Conservation (phyloP, 441 rosid species). For the Erodium texanum region DNA sequence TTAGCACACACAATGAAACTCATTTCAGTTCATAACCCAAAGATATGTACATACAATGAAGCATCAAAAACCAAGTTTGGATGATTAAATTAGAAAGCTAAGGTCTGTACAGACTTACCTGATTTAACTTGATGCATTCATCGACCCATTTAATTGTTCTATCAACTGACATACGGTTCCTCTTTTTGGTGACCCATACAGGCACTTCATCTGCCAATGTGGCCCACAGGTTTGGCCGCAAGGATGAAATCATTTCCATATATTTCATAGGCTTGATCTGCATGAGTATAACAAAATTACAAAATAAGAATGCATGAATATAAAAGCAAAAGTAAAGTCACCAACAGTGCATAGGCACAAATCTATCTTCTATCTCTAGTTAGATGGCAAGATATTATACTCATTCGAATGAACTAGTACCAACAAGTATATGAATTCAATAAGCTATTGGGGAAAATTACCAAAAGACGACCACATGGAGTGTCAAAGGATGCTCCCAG, state of each 20-base stretch:
- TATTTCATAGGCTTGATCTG: slow-evolving; percentile 61
- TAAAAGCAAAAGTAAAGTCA: neutral
- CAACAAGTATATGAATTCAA: neutral
- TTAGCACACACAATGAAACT: neutral
- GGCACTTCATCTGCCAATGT: slow-evolving; percentile 75
- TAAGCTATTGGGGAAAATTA: slow-evolving; percentile 18
- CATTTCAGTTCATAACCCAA: no score
- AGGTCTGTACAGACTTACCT: slow-evolving; percentile 25
- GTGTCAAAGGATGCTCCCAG: slow-evolving; percentile 66
- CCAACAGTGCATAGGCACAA: neutral
- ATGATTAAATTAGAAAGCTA: neutral
- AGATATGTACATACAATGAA: no score
- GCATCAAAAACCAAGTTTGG: neutral
- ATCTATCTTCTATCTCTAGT: no score
- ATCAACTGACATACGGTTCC: slow-evolving; percentile 52
- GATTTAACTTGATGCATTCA: slow-evolving; percentile 43
- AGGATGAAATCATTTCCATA: slow-evolving; percentile 50
- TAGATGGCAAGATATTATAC: no score
- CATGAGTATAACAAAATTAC: slow-evolving; percentile 7
- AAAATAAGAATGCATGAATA: neutral
- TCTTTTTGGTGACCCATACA: slow-evolving; percentile 51
- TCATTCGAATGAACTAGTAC: neutral
- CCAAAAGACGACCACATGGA: slow-evolving; percentile 55
- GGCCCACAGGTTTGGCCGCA: slow-evolving; percentile 53
- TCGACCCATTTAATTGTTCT: slow-evolving; percentile 71